A percentile compares a stretch with the other conserved stretches of the same genome.
These are phyloP conservation scores for Hyaloscypha finlandica DNA, from an alignment of 495 filamentous ascomycete species.

Conservation along the genomic window DNA sequence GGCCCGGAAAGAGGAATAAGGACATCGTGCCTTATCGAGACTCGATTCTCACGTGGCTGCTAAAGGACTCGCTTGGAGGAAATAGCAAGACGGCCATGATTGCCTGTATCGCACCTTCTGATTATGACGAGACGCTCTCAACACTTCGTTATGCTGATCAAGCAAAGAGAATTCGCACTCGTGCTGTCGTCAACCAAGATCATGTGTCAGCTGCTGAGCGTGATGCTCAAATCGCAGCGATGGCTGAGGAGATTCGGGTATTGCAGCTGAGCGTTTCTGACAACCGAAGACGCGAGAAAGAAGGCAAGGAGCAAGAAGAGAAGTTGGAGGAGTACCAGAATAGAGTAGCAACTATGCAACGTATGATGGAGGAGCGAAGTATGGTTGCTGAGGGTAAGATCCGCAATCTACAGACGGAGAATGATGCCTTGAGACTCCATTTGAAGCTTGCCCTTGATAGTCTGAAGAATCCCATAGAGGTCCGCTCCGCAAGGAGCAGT, in stretches of 20 bases:
- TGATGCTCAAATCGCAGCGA: conserved; percentile 88
- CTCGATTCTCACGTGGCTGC: conserved; percentile 94
- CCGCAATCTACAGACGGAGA: conserved; percentile 78
- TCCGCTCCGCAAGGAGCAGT: conserved; percentile 29
- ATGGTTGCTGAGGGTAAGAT: conserved; percentile 92
- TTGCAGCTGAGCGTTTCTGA: conserved; percentile 76
- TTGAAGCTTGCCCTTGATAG: conserved; percentile 83
- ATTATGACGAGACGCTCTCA: conserved; percentile 96
- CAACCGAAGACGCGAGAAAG: conserved; percentile 48
- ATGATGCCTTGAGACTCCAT: conserved; percentile 84
- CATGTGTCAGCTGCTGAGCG: conserved; percentile 82
- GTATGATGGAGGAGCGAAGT: conserved; percentile 88
- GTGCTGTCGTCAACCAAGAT: conserved; percentile 94
- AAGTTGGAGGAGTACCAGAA: conserved; percentile 91
- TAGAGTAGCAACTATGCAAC: conserved; percentile 80
- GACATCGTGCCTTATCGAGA: conserved; percentile 92
- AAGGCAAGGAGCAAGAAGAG: conserved; percentile 58
- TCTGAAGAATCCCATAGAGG: conserved; percentile 79
- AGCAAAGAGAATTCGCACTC: conserved; percentile 96
- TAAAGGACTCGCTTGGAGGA: conserved; percentile 92
- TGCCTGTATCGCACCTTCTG: conserved; percentile 89
- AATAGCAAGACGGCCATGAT: conserved; percentile 99
- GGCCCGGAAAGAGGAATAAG: conserved; percentile 55
- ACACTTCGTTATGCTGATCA: conserved; percentile 97
- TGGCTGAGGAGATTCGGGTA: conserved; percentile 87